Evolutionary conservation across 164 flowering plant genomes (phyloP).

Genomic region (Brasenia schreberi): DNA sequence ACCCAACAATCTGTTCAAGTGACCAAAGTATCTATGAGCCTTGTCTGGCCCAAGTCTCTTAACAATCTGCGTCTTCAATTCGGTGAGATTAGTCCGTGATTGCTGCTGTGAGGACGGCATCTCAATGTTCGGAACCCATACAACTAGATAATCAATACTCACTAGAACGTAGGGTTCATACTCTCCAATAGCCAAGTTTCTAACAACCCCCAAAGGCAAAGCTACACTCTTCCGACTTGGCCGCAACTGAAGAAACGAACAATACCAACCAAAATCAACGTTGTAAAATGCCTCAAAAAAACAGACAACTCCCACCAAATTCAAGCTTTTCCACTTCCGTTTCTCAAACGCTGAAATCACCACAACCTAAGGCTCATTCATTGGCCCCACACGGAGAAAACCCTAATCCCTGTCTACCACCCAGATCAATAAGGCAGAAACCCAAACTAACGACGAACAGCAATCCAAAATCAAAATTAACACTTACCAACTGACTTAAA

Average conservation of each 20-base stretch:
- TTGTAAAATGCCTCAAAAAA: too few species aligned
- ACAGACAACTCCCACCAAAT: not conserved
- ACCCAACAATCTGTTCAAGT: conserved; percentile 53
- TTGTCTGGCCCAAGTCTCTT: conserved; percentile 79
- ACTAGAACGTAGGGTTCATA: not conserved
- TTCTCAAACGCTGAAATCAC: not conserved
- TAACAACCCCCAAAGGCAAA: not conserved
- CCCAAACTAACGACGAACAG: not conserved
- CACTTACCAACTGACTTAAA: not conserved
- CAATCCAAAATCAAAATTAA: not conserved
- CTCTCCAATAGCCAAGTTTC: not conserved
- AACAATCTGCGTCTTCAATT: conserved; percentile 64
- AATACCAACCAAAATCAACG: not conserved
- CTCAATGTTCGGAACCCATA: conserved; percentile 24
- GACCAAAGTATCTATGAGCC: conserved; percentile 53
- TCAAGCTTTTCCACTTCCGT: not conserved
- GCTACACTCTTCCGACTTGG: not conserved
- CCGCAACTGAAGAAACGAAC: not conserved
- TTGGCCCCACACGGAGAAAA: not conserved
- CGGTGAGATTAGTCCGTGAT: conserved; percentile 60
- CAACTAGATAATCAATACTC: not conserved
- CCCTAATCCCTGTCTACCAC: not conserved
- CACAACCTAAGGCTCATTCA: not conserved
- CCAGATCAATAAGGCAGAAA: not conserved
- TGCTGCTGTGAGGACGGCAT: conserved; percentile 62